phyloP scores from a whole-genome alignment of 2,329 filamentous ascomycete species.

The Ceratocystiopsis sp. region DNA sequence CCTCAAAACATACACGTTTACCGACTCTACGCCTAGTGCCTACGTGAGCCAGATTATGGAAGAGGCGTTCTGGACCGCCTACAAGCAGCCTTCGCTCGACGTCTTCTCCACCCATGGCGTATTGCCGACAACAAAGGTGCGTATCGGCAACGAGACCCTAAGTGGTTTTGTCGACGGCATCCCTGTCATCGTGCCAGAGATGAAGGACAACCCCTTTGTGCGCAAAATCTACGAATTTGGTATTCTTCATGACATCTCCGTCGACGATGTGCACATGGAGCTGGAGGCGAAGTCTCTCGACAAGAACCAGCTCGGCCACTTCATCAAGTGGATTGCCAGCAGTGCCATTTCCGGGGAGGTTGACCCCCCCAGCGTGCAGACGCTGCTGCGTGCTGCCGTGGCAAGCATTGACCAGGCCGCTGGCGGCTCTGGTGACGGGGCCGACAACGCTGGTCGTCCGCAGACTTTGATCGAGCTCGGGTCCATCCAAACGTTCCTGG shows the following conservation, averaged over 20 bases:
- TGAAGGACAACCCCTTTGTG: conserved; percentile 61
- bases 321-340: conserved; percentile 67
- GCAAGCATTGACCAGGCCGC: conserved; percentile 40
- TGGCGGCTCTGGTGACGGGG: conserved; percentile 29
- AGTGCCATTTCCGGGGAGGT: conserved; percentile 58
- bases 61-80: conserved; percentile 91
- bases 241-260: conserved; percentile 72
- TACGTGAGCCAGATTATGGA: conserved; percentile 77
- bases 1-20: conserved; percentile 74
- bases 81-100: conserved; percentile 66
- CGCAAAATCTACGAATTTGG: conserved; percentile 68
- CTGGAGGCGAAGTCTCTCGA: conserved; percentile 68
- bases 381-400: conserved; percentile 66
- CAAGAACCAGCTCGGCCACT: conserved; percentile 61
- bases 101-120: conserved; percentile 79
- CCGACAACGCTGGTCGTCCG: conserved; percentile 16
- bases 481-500: conserved; percentile 58
- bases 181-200: conserved; percentile 62
- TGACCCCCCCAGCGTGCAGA: conserved; percentile 47
- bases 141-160: conserved; percentile 51
- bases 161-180: conserved; percentile 71
- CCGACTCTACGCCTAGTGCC: conserved; percentile 74
- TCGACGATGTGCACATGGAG: conserved; percentile 70
- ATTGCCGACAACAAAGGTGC: conserved; percentile 65
- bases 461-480: conserved; percentile 33